Evolutionary conservation across 202 grass and related monocot genomes (phyloP).

Genomic region (Carex arenaria): DNA sequence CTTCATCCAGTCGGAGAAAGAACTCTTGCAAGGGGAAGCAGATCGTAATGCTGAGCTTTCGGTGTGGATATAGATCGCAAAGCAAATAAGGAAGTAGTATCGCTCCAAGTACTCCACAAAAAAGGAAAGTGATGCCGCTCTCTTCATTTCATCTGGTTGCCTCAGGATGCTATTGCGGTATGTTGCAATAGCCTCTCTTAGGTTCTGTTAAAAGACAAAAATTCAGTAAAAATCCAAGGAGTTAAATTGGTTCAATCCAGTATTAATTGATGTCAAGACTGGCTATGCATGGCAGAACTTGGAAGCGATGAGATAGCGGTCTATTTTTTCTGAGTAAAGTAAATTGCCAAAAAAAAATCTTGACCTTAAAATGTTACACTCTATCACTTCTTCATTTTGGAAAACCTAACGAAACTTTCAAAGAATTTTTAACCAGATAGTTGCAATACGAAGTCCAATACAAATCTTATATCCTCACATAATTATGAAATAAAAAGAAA

Average conservation of each 20-base stretch:
- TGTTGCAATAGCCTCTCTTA: slow-evolving; percentile 91
- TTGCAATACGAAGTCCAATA: too few relatives aligned
- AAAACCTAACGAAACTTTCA: neutral
- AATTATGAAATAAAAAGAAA: too few relatives aligned
- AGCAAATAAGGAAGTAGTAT: slow-evolving; percentile 99
- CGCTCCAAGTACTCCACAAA: slow-evolving; percentile 99
- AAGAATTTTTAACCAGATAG: too few relatives aligned
- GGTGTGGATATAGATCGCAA: slow-evolving; percentile 91
- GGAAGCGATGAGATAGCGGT: neutral
- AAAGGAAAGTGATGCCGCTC: slow-evolving; percentile 93
- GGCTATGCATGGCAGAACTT: neutral
- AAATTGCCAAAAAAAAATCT: neutral
- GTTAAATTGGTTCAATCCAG: neutral
- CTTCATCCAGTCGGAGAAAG: slow-evolving; percentile 98
- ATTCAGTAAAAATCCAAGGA: slow-evolving; percentile 22
- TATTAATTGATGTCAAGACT: neutral
- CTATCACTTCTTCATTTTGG: neutral
- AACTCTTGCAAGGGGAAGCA: slow-evolving; percentile 52
- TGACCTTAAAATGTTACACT: neutral
- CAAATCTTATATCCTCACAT: too few relatives aligned
- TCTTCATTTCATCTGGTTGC: slow-evolving; percentile 98
- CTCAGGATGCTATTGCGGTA: slow-evolving; percentile 95
- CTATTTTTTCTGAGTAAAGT: neutral
- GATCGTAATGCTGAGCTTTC: slow-evolving; percentile 58
- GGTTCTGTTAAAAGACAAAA: slow-evolving; percentile 63